A percentile compares a stretch with the other conserved stretches of the same genome.
These are phyloP conservation scores for Trichoderma afroharzianum DNA, from an alignment of 2,329 filamentous ascomycete genomes.

Conservation along the genomic window DNA sequence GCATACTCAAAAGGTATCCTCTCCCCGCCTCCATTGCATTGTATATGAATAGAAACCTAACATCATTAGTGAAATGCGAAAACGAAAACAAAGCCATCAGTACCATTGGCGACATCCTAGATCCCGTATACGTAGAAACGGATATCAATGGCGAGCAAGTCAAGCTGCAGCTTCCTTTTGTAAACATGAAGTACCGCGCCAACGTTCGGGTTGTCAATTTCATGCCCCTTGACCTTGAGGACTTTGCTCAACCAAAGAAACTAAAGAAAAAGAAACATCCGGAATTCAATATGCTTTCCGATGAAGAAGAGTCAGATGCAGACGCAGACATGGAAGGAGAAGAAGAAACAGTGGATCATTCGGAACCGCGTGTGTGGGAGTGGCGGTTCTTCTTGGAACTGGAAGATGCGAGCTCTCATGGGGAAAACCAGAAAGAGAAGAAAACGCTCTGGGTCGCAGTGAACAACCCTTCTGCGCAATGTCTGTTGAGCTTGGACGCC, in stretches of 20 bases:
- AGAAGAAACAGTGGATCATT: background rate
- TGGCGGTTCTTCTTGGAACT: conserved; percentile 81
- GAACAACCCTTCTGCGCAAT: conserved; percentile 51
- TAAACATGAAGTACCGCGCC: conserved; percentile 66
- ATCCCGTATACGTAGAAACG: conserved; percentile 39
- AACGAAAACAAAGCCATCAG: conserved; percentile 35
- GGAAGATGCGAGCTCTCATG: conserved; percentile 56
- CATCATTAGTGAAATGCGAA: conserved; percentile 44
- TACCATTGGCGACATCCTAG: conserved; percentile 39
- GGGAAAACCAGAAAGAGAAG: conserved; percentile 32
- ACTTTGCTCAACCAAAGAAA: conserved; percentile 60
- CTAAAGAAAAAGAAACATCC: conserved; percentile 30
- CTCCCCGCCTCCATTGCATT: background rate
- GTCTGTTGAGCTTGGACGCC: conserved; percentile 47
- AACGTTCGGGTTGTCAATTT: conserved; percentile 80
- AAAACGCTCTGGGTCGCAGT: conserved; percentile 65
- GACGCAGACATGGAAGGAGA: background rate
- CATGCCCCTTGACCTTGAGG: conserved; percentile 62
- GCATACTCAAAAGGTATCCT: conserved; percentile 26
- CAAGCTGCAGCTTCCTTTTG: conserved; percentile 60
- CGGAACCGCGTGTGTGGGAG: conserved; percentile 54
- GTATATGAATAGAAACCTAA: no score
- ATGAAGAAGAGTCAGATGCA: conserved; percentile 30
- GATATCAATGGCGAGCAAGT: conserved; percentile 38
- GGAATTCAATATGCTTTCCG: conserved; percentile 51